Evolutionary conservation across 148 eudicot genomes (phyloP), one percentile per base, ranked within the genome.

Genomic region (Cornus suecica): DNA sequence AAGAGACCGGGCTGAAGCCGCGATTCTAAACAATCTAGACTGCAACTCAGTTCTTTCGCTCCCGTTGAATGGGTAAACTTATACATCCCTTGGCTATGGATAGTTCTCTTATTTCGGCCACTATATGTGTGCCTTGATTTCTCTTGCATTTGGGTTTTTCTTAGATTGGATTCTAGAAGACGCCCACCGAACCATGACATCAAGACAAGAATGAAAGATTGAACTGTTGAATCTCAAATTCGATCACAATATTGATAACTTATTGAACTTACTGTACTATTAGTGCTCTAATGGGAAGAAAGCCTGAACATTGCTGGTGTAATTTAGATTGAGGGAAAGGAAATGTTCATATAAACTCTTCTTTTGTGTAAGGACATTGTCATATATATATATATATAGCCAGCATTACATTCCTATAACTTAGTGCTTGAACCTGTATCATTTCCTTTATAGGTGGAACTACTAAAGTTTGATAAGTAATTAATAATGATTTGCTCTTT

Each of bases 41-140:
- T 25, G 76, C 10, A 66, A 74, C 37, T 3, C 69, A 65, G 22
- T 28, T 64, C 62, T 28, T 15, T 34, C 67, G 10, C 42, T 41
- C 32, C 37, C n/a, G 51, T 65, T 29, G 41, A 30, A 45, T 65
- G 29, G 42, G 77, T 74, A 65, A 3, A 65, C 22, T n/a, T n/a
- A 11, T 29, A 45, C 10, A 28, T n/a, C 3, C 24, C 14, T 5
- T 4, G 10, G 27, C 2, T 45, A 18, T 4, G 23, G 20, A 27
- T 25, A 15, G 15, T 5, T 54, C 22, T 20, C 64, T 71, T 52
- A 25, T 18, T 45, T 14, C 61, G 27, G 60, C 32, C 11, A 22
- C 22, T 34, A 9, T 23, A 18, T 8, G 62, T 9, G 20, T 58
- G 62, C 42, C 42, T 25, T 58, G 26, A 48, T 51, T 25, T 48